A percentile compares a stretch with the other conserved stretches of the same genome.
Evolutionary conservation across 768 basidiomycete genomes (phyloP).

Genomic region (Rhodosporidiobolus sp.): DNA sequence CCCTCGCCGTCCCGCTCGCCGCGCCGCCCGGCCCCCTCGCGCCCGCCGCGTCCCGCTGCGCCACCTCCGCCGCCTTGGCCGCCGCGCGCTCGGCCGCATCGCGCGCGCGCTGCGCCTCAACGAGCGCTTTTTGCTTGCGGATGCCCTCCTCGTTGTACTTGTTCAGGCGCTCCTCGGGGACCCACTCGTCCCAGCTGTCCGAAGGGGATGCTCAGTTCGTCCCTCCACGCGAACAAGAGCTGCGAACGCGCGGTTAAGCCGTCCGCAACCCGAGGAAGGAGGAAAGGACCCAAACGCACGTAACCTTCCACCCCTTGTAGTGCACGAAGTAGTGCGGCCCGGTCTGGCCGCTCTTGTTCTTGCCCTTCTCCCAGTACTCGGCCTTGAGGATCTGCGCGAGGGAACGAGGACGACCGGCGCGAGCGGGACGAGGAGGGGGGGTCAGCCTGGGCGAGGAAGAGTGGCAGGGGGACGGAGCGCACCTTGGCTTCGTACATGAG

Average conservation of each 20-base stretch:
- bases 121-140: slow-evolving; percentile 68
- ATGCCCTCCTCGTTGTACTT: slow-evolving; percentile 81
- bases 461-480: slow-evolving; percentile 23
- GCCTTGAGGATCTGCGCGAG: slow-evolving; percentile 31
- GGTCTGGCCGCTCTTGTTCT: slow-evolving; percentile 26
- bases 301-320: slow-evolving; percentile 99
- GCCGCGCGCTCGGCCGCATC: slow-evolving; percentile 41
- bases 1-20: slow-evolving; percentile 1
- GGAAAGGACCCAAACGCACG: slow-evolving; percentile 55
- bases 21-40: neutral
- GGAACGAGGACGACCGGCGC: neutral
- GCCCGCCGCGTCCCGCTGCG: slow-evolving; percentile 61
- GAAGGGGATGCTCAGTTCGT: neutral
- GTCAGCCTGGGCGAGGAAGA: neutral
- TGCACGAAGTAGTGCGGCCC: slow-evolving; percentile 92
- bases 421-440: neutral
- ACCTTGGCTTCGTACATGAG: slow-evolving; percentile 91
- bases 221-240: neutral
- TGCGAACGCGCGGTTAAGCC: neutral
- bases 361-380: slow-evolving; percentile 29
- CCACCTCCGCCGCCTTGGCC: slow-evolving; percentile 45
- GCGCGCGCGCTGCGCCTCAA: slow-evolving; percentile 52
- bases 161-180: slow-evolving; percentile 71
- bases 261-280: neutral
- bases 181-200: slow-evolving; percentile 95